phyloP scores from a whole-genome alignment of 306 rosid genomes.

The Senna siamea region DNA sequence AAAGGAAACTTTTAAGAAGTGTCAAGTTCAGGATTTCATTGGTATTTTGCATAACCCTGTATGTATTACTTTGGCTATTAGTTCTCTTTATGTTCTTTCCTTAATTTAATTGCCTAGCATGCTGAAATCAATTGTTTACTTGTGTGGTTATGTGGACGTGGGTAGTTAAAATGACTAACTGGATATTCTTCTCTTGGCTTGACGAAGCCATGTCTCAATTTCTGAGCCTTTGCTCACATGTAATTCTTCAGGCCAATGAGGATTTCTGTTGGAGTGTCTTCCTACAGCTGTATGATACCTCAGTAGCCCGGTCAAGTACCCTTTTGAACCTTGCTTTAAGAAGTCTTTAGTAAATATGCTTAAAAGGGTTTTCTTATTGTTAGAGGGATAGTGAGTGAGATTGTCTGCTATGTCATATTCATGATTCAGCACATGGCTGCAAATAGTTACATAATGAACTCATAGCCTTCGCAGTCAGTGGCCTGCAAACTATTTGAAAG shows the following conservation, averaged over 20 bases:
- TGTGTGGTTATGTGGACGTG: neutral
- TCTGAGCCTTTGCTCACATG: conserved; percentile 37
- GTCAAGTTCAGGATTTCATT: neutral
- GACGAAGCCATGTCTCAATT: conserved; percentile 24
- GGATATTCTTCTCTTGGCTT: conserved; percentile 32
- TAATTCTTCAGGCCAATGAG: conserved; percentile 44
- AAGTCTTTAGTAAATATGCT: conserved; percentile 29
- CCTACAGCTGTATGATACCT: conserved; percentile 32
- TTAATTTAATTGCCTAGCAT: conserved; percentile 6
- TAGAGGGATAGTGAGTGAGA: conserved; percentile 30
- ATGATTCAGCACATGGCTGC: conserved; percentile 36
- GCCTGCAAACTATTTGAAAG: neutral
- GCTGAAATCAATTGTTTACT: neutral
- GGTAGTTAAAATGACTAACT: conserved; percentile 31
- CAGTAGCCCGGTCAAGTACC: conserved; percentile 29
- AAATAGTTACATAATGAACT: conserved; percentile 14
- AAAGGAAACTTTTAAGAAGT: neutral
- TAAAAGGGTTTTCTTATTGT: conserved; percentile 32
- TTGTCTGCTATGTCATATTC: conserved; percentile 28
- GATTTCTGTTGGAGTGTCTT: conserved; percentile 34
- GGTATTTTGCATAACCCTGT: conserved; percentile 4
- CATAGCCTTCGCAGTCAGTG: conserved; percentile 17
- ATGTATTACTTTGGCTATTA: conserved; percentile 11
- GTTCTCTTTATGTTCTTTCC: conserved; percentile 8
- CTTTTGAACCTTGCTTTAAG: conserved; percentile 30